A percentile compares a stretch with the other conserved stretches of the same genome.
Evolutionary conservation across 1,284 basidiomycete species (phyloP).

Genomic region (Caloboletus firmus): DNA sequence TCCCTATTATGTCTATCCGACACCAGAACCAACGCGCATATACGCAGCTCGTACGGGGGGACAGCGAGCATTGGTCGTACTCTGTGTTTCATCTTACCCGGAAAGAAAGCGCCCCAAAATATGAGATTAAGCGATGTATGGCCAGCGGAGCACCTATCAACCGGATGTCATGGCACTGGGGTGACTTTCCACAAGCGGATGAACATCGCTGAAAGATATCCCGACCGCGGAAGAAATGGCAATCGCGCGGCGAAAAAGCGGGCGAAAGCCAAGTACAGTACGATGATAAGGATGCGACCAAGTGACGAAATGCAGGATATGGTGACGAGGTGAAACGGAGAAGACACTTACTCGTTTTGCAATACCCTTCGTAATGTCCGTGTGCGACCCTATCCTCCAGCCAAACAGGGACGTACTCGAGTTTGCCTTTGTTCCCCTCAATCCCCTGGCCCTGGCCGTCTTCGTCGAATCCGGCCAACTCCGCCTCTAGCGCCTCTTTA

Average conservation of each 20-base stretch:
- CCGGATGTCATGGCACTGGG: not conserved
- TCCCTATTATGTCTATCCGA: not conserved
- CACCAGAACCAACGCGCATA: not conserved
- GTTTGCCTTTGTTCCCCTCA: conserved; percentile 49
- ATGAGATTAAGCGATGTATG: conserved; percentile 8
- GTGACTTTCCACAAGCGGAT: conserved; percentile 8
- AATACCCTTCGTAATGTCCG: conserved; percentile 96
- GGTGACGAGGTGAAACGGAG: not conserved
- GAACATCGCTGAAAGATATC: not conserved
- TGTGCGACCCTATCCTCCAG: conserved; percentile 88
- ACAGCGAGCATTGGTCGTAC: not conserved
- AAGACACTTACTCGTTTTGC: conserved; percentile 82
- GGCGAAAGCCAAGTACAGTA: not conserved
- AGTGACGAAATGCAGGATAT: not conserved
- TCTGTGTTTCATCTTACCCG: not conserved
- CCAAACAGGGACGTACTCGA: conserved; percentile 88
- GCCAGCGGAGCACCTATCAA: not conserved
- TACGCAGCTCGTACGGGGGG: not conserved
- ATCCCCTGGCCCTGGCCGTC: conserved; percentile 46
- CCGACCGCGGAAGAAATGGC: conserved; percentile 2
- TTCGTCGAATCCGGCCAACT: conserved; percentile 60
- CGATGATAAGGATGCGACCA: conserved; percentile 18
- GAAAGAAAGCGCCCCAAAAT: not conserved
- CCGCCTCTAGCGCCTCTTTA: conserved; percentile 58
- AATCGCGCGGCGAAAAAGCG: conserved; percentile 5